Evolutionary conservation across 2,329 filamentous ascomycete species (phyloP), one percentile per base, ranked within the genome.

Genomic region (Alternaria burnsii): DNA sequence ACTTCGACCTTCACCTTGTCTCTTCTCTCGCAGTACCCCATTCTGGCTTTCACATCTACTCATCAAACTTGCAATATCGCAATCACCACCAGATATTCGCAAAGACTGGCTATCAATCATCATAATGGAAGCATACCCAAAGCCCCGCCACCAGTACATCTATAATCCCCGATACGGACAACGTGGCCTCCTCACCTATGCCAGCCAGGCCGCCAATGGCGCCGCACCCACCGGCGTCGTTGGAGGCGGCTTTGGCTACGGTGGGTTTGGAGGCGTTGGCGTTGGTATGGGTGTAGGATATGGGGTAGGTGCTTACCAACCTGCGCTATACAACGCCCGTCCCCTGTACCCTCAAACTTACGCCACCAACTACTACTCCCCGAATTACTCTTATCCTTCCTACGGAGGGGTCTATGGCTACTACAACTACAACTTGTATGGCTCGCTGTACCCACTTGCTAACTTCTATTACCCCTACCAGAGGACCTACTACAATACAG

Each of bases 401-500:
- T 66, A 67, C 36, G 63, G 67, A 48, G 63, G 41, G 52, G 48
- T 66, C 59, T 72, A 73, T 47, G 41, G 66, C 63, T 72, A 73
- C 56, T 68, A 70, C 63, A 70, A 69, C 55, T 62, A 64, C 63
- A 60, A 59, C 55, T 57, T 65, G 16, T 71, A 71, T 66, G 72
- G 71, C 47, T 70, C 61, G n/a, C 62, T 67, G 59, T 77, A 74
- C 56, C 67, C 67, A 38, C 70, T 74, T 71, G 74, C 74, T 77
- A 76, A 77, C 72, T 76, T 71, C 61, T 76, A 70, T 58, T 62
- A 55, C 54, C 69, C 72, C 11, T 76, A 72, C 58, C 74, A 76
- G 74, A 67, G 72, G 64, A 65, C 70, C 12, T 71, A 71, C 63
- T 76, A 75, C 69, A 68, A 67, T 56, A 63, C 64, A 12, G 52